These are phyloP conservation scores for Hypoxylon rubiginosum DNA, from an alignment of 2,329 filamentous ascomycete species.

Conservation along the genomic window DNA sequence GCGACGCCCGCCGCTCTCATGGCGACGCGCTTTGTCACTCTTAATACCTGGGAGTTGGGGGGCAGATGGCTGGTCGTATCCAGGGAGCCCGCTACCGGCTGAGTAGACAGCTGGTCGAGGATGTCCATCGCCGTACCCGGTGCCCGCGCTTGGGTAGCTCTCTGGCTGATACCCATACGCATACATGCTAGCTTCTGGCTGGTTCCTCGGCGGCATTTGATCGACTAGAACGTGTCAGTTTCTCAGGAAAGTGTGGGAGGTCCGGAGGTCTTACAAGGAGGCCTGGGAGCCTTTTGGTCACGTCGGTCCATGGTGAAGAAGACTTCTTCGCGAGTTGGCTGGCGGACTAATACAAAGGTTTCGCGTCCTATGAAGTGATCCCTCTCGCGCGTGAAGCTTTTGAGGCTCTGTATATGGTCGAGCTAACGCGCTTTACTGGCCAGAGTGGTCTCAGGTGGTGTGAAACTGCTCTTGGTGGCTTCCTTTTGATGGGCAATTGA, in stretches of 20 bases:
- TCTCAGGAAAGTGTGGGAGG: background rate
- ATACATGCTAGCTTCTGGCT: too few species aligned
- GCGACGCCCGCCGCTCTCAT: background rate
- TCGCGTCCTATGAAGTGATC: constrained; percentile 18
- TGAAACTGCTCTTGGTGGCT: constrained; percentile 28
- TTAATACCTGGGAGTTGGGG: constrained; percentile 3
- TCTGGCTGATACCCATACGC: background rate
- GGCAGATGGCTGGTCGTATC: constrained; percentile 8
- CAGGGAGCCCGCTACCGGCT: background rate
- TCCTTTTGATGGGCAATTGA: constrained; percentile 35
- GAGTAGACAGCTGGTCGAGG: background rate
- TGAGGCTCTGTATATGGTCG: constrained; percentile 15
- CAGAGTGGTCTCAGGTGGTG: constrained; percentile 25
- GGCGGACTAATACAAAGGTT: background rate
- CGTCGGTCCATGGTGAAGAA: constrained; percentile 20
- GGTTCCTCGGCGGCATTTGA: background rate
- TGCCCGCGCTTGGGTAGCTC: constrained; percentile 4
- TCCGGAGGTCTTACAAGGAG: constrained; percentile 29
- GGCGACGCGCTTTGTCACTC: constrained; percentile 7
- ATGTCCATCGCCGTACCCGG: background rate
- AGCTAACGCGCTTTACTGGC: constrained; percentile 36
- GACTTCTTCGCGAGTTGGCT: constrained; percentile 3
- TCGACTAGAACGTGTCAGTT: constrained; percentile 32
- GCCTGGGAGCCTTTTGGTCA: constrained; percentile 27
- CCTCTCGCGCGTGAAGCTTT: constrained; percentile 27